These are phyloP conservation scores for Pterula multifida DNA, from an alignment of 1,284 basidiomycete genomes.

Conservation along the genomic window DNA sequence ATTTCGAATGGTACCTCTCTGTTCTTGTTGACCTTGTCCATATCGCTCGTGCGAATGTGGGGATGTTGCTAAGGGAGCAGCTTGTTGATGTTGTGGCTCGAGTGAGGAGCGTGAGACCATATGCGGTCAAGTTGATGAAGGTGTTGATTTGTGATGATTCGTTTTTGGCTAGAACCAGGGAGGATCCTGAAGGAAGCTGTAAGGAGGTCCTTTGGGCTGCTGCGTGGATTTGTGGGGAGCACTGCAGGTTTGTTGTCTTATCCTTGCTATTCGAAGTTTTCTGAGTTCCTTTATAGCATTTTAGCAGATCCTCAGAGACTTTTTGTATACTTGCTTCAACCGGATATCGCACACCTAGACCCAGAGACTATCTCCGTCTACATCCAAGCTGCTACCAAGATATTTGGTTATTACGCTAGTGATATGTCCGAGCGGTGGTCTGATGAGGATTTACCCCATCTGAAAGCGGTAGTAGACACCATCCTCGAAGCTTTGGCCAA, in stretches of 20 bases:
- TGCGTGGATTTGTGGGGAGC: constrained; percentile 93
- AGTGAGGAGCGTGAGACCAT: constrained; percentile 59
- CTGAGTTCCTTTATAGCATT: too few relatives aligned
- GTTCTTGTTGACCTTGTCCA: constrained; percentile 85
- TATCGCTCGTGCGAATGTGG: constrained; percentile 70
- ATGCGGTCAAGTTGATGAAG: constrained; percentile 74
- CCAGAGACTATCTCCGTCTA: constrained; percentile 63
- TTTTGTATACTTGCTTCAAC: constrained; percentile 55
- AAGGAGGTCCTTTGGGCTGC: constrained; percentile 84
- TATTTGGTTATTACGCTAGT: constrained; percentile 79
- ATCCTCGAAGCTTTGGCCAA: constrained; percentile 44
- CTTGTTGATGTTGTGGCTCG: constrained; percentile 82
- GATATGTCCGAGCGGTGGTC: constrained; percentile 69
- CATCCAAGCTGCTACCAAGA: constrained; percentile 75
- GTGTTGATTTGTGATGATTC: constrained; percentile 70
- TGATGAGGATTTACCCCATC: constrained; percentile 30
- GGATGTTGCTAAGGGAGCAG: constrained; percentile 65
- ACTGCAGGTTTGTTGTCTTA: constrained; percentile 28
- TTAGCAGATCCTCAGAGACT: constrained; percentile 42
- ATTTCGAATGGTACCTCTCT: constrained; percentile 96
- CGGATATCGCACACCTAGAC: constrained; percentile 37
- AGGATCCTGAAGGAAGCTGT: constrained; percentile 27
- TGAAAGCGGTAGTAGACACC: constrained; percentile 49
- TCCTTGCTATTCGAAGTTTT: not conserved
- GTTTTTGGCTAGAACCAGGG: constrained; percentile 36